A percentile compares a stretch with the other conserved stretches of the same genome.
These are phyloP conservation scores for Lachnellula willkommii DNA, from an alignment of 2,329 filamentous ascomycete species.

Conservation along the genomic window DNA sequence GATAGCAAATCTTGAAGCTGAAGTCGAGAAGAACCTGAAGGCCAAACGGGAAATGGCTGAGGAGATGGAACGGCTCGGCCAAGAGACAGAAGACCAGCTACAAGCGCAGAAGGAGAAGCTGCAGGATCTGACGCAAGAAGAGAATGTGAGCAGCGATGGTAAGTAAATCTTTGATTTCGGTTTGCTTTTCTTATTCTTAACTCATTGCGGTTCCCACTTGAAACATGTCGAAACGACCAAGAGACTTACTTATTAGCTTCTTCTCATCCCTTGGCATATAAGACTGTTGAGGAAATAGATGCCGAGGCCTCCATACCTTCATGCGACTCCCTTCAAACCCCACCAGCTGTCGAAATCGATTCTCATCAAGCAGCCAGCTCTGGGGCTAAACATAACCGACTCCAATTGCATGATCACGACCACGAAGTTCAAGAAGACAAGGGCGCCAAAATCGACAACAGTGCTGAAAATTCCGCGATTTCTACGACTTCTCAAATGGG, in stretches of 20 bases:
- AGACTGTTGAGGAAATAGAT: not conserved
- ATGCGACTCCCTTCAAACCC: not conserved
- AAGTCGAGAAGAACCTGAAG: slow-evolving; percentile 26
- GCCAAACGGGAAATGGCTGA: slow-evolving; percentile 31
- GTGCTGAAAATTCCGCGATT: not conserved
- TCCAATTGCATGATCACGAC: not conserved
- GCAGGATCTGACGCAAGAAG: slow-evolving; percentile 24
- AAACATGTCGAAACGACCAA: not conserved
- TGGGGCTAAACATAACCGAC: not conserved
- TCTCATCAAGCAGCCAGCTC: not conserved
- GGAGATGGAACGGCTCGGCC: slow-evolving; percentile 30
- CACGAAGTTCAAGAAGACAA: not conserved
- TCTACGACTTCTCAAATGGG: not conserved
- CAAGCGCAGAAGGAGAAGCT: slow-evolving; percentile 32
- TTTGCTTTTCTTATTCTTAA: not conserved
- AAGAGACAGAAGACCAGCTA: slow-evolving; percentile 33
- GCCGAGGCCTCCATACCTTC: not conserved
- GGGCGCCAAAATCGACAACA: not conserved
- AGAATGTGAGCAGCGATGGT: slow-evolving; percentile 21
- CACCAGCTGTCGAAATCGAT: not conserved
- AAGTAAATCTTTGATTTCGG: slow-evolving; percentile 11
- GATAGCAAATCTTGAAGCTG: slow-evolving; percentile 30
- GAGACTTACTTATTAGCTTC: slow-evolving; percentile 20
- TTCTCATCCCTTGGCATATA: slow-evolving; percentile 5
- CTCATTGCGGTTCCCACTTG: not conserved